Conservation (phyloP, 1,284 basidiomycete species). For the Malassezia caprae region DNA sequence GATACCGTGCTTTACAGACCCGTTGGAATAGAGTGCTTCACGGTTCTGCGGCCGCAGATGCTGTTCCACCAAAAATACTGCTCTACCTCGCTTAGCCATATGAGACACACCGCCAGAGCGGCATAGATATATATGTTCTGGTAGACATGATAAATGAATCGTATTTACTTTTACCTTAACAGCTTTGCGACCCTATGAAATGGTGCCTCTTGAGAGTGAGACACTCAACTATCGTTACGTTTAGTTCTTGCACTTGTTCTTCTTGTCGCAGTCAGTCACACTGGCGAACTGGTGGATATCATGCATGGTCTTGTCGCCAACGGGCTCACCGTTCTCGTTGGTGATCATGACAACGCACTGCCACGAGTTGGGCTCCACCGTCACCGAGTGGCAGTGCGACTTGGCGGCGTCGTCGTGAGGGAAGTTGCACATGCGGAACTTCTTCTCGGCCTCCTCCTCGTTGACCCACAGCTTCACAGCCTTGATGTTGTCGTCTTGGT, state of each 20-base stretch:
- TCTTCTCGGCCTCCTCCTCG: neutral
- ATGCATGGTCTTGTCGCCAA: neutral
- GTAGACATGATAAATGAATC: too few relatives aligned
- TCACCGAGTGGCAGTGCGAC: neutral
- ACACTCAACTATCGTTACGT: neutral
- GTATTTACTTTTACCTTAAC: too few relatives aligned
- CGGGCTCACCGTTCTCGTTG: neutral
- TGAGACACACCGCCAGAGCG: too few relatives aligned
- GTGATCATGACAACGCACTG: neutral
- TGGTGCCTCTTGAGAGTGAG: too few relatives aligned
- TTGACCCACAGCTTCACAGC: neutral
- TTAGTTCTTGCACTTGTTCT: neutral
- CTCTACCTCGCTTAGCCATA: too few relatives aligned
- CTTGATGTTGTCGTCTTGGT: neutral
- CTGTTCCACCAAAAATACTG: too few relatives aligned
- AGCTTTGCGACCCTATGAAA: too few relatives aligned
- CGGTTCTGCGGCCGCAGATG: too few relatives aligned
- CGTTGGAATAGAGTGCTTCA: too few relatives aligned
- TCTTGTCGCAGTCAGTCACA: neutral
- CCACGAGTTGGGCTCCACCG: neutral
- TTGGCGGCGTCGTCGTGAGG: neutral
- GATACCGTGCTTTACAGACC: too few relatives aligned
- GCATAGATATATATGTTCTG: too few relatives aligned
- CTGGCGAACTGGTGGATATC: neutral
- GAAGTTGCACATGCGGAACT: neutral